phyloP scores from a whole-genome alignment of 352 stramenopile species.

The Pythium rishiriense region DNA sequence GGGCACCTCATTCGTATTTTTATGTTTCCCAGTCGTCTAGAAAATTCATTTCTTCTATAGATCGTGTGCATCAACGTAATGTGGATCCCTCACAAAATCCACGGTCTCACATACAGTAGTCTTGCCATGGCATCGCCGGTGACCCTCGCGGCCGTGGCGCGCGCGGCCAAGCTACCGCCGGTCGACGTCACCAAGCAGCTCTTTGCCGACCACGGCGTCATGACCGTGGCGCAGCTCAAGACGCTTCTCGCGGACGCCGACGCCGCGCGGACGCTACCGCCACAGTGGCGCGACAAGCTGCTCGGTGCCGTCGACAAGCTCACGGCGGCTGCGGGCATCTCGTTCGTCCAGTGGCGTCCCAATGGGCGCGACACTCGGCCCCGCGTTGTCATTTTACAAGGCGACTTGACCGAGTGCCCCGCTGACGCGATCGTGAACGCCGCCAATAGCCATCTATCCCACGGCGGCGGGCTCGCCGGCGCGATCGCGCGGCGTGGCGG shows the following conservation, averaged over 20 bases:
- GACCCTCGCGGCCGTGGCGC: not conserved
- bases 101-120: not conserved
- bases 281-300: not conserved
- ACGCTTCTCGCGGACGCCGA: not conserved
- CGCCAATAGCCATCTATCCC: slow-evolving; percentile 33
- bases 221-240: not conserved
- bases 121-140: not conserved
- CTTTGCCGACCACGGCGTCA: not conserved
- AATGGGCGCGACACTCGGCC: not conserved
- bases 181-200: not conserved
- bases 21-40: too few species aligned
- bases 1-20: too few species aligned
- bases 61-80: too few species aligned
- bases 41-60: too few species aligned
- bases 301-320: not conserved
- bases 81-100: too few species aligned
- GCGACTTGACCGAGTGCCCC: slow-evolving; percentile 39
- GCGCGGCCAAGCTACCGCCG: not conserved
- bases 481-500: slow-evolving; percentile 36
- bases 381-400: slow-evolving; percentile 34
- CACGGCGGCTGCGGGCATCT: not conserved
- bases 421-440: slow-evolving; percentile 51
- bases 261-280: not conserved
- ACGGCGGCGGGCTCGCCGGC: slow-evolving; percentile 39
- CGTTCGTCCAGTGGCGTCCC: not conserved